Evolutionary conservation across 148 eudicot genomes (phyloP).

Genomic region (Rhododendron mucronatum): DNA sequence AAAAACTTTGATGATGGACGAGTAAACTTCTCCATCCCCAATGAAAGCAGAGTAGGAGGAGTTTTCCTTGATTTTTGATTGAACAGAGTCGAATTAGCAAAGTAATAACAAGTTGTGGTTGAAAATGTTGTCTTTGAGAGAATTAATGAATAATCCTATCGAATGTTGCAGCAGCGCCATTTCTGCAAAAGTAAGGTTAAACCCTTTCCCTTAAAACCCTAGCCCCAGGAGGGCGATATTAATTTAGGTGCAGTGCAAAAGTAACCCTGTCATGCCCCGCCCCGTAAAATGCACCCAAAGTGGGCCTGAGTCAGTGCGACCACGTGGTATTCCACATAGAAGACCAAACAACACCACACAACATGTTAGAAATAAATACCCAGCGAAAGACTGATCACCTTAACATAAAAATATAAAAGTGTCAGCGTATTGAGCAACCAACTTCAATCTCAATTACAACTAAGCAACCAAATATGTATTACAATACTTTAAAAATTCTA

Average conservation of each 20-base stretch:
- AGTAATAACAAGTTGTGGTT: neutral
- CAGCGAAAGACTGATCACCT: too few species aligned
- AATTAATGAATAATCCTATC: slow-evolving; percentile 17
- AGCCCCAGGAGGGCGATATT: neutral
- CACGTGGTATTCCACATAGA: too few species aligned
- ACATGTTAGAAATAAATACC: too few species aligned
- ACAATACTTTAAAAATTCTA: too few species aligned
- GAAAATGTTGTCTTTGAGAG: slow-evolving; percentile 15
- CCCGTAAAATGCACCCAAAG: too few species aligned
- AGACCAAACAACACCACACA: too few species aligned
- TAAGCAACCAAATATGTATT: too few species aligned
- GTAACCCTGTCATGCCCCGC: neutral
- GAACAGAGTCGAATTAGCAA: neutral
- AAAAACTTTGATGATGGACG: slow-evolving; percentile 10
- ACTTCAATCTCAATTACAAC: too few species aligned
- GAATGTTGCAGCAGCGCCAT: slow-evolving; percentile 40
- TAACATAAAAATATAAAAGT: too few species aligned
- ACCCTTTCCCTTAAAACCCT: neutral
- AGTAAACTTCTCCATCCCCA: slow-evolving; percentile 2
- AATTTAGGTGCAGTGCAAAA: neutral
- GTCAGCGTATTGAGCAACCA: too few species aligned
- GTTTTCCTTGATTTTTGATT: slow-evolving; percentile 11
- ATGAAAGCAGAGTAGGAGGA: slow-evolving; percentile 4
- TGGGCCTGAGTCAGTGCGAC: too few species aligned
- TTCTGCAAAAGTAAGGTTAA: slow-evolving; percentile 13